phyloP scores from a whole-genome alignment of 2,329 filamentous ascomycete species.

The Didymosphaeria variabile region DNA sequence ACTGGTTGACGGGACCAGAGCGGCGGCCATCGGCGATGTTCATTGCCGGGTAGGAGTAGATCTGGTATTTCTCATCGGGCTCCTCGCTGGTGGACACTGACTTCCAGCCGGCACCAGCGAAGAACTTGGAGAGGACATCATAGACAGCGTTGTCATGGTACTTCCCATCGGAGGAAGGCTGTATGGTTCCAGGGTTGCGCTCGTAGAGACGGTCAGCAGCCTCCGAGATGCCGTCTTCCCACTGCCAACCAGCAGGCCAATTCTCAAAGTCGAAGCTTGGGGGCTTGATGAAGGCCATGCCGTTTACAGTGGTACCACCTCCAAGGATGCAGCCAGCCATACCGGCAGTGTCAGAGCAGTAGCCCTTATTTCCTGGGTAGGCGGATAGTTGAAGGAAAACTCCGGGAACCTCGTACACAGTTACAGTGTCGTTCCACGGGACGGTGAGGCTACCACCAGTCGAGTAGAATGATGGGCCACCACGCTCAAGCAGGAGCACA shows the following conservation, averaged over 20 bases:
- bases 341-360: constrained; percentile 50
- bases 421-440: constrained; percentile 36
- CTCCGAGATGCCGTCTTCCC: constrained; percentile 24
- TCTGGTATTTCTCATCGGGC: constrained; percentile 31
- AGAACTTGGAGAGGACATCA: constrained; percentile 27
- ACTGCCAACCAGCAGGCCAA: constrained; percentile 34
- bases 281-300: constrained; percentile 30
- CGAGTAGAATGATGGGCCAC: constrained; percentile 45
- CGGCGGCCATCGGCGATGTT: constrained; percentile 26
- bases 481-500: constrained; percentile 53
- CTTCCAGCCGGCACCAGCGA: constrained; percentile 28
- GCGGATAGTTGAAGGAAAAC: constrained; percentile 27
- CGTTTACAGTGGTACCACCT: constrained; percentile 45
- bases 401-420: constrained; percentile 36
- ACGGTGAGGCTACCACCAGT: constrained; percentile 40
- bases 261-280: constrained; percentile 31
- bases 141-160: constrained; percentile 32
- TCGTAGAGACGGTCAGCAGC: constrained; percentile 30
- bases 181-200: constrained; percentile 31
- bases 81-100: constrained; percentile 28
- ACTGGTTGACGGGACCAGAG: constrained; percentile 31
- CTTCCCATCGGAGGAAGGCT: constrained; percentile 29
- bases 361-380: constrained; percentile 46
- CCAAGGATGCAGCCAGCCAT: constrained; percentile 52
- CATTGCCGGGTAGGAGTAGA: constrained; percentile 25